Evolutionary conservation across 2,329 filamentous ascomycete species (phyloP), one percentile per base, ranked within the genome.

Genomic region (Proliferodiscus dingleyae): DNA sequence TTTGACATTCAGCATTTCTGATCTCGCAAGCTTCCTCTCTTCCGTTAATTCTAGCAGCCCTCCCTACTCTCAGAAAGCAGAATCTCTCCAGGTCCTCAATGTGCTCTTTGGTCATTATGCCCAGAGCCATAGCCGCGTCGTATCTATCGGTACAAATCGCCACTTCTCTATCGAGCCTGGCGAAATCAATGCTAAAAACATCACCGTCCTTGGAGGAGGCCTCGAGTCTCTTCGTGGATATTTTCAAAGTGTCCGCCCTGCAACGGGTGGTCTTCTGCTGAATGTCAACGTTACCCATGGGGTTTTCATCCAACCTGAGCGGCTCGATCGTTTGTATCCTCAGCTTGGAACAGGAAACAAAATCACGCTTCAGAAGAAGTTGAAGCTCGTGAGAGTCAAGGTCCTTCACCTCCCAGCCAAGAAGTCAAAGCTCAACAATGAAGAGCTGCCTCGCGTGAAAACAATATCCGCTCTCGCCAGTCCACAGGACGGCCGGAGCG

Each of bases 271-370:
- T 3, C 65, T 84, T 4, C 58, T 85, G 1, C 61, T 84, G 10
- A 85, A 85, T 46, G 66, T 84, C 3, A 81, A 85, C 47, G 78
- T 83, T 21, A 77, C 77, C 7, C 74, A 75, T 36, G 69, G 71
- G 2, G 77, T 78, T 0, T 83, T 80, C 56, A 80, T 79, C 61
- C 68, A 75, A 51, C 55, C 68, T 2, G 68, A 68, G 1, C 61
- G 64, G 2, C 60, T 81, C 16, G 44, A 41, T 3, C 26, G 53
- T 0, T 45, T 74, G 1, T 68, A 75, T 9, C 28, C 42, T 0
- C 57, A 61, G 21, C 65, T 65, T 36, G 57, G 61, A 8, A 47
- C 47, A 3, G 54, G 47, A 4, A 57, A 55, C 36, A 48, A 37
- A 41, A 16, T 41, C 10, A 58, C 36, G 3, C 36, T 58, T 5